These are phyloP conservation scores for Xerocomus tenax DNA, from an alignment of 1,284 basidiomycete genomes.

Conservation along the genomic window DNA sequence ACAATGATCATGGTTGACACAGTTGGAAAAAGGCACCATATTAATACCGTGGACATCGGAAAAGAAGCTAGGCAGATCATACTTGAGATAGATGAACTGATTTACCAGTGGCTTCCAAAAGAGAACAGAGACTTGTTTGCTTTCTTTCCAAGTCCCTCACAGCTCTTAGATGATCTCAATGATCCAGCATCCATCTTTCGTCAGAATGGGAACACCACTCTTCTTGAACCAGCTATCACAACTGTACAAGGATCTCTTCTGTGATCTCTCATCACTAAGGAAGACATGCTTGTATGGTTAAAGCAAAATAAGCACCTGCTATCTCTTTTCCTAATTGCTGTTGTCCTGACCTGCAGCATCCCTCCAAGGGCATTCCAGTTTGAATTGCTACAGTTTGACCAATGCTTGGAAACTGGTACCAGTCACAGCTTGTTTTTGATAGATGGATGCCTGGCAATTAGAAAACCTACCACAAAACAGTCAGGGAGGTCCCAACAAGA, in stretches of 20 bases:
- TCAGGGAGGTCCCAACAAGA: not conserved
- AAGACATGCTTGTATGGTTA: not conserved
- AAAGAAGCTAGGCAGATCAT: too few species aligned
- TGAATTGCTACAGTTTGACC: not conserved
- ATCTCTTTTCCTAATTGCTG: not conserved
- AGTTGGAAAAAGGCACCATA: too few species aligned
- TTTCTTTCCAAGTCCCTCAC: too few species aligned
- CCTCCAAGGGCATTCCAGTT: constrained; percentile 3
- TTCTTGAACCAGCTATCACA: not conserved
- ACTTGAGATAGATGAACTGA: too few species aligned
- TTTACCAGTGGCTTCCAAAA: too few species aligned
- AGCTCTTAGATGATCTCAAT: too few species aligned
- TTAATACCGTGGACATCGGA: too few species aligned
- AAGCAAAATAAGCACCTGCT: not conserved
- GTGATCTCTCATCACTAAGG: not conserved
- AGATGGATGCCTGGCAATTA: constrained; percentile 1
- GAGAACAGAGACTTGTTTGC: too few species aligned
- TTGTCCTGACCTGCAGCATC: not conserved
- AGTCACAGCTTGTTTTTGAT: constrained; percentile 2
- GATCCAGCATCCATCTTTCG: too few species aligned
- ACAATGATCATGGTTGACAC: too few species aligned
- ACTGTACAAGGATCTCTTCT: not conserved
- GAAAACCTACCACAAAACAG: constrained; percentile 2
- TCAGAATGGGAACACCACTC: not conserved
- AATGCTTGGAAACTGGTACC: not conserved